Base-by-base conservation (phyloP, 2,329 filamentous ascomycete genomes). In the Pestalotiopsis sp. region DNA sequence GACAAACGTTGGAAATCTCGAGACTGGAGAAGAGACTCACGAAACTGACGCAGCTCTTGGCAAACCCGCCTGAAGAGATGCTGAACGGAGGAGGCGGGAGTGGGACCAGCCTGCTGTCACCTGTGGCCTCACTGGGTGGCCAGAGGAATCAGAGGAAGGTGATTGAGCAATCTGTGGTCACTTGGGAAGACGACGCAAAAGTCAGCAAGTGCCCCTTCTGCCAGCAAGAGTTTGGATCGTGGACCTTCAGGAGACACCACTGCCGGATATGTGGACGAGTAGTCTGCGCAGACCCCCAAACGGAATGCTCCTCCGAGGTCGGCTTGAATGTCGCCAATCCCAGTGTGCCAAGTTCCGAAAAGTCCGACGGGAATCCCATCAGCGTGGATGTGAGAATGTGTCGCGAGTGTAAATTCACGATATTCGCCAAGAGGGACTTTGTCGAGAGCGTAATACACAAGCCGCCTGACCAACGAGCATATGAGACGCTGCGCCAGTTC, bases 221-320 rank as follows among this genome's bases (percentile, higher is more conserved):
- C 75, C 93, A 97, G 76, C 96, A 99, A 75, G 94, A 97, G 67
- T 99, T 99, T 78, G 92, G 94, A 0, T 92, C 91, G 14, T 98
- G 97, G 87, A 92, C 94, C 1, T 97, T 98, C 75, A 89, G 96
- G 74, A 86, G 96, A 72, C 96, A 98, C 78, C 96, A 99, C 79
- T 99, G 96, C 79, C 89, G 96, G 66, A 91, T 97, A 79, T 99
- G 96, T 75, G 96, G 96, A 3, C 89, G 92, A 57, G 94, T 99
- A 0, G 94, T 99, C 0, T 99, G 96, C 76, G 94, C 94, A 13
- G 96, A 99, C 78, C 88, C 88, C 0, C 86, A 88, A 67, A 99
- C 96, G 0, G 89, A 81, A 3, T 99, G 96, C 78, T 99, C 96
- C 0, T 89, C 84, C 9, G 93, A 97, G 73, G 86, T 99, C 65